These are phyloP conservation scores for Imleria badia DNA, from an alignment of 768 basidiomycete genomes.

Conservation along the genomic window DNA sequence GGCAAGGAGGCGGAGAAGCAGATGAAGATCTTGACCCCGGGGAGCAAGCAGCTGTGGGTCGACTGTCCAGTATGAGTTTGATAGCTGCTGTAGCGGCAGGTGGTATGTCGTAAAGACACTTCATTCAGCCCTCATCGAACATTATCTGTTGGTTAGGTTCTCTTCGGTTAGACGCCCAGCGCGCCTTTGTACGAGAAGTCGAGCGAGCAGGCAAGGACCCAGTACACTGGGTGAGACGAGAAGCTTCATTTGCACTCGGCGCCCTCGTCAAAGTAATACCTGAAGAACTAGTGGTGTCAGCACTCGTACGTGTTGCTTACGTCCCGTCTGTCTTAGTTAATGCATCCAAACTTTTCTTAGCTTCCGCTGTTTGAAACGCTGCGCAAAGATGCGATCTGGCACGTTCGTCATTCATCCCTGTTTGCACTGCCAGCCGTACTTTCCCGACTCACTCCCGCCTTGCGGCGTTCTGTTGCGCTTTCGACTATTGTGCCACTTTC, in stretches of 20 bases:
- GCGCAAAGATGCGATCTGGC: slow-evolving; percentile 66
- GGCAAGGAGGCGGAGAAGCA: slow-evolving; percentile 22
- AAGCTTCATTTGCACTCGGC: slow-evolving; percentile 86
- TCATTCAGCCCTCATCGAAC: slow-evolving; percentile 5
- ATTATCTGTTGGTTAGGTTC: slow-evolving; percentile 41
- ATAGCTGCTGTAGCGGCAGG: slow-evolving; percentile 85
- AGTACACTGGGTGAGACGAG: slow-evolving; percentile 77
- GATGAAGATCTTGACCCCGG: slow-evolving; percentile 43
- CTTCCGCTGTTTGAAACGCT: slow-evolving; percentile 77
- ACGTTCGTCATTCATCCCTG: slow-evolving; percentile 85
- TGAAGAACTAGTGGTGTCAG: slow-evolving; percentile 62
- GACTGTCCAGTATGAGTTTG: slow-evolving; percentile 89
- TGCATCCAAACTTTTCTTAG: slow-evolving; percentile 39
- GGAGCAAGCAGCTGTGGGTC: slow-evolving; percentile 81
- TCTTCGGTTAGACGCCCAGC: slow-evolving; percentile 53
- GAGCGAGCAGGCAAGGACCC: slow-evolving; percentile 63
- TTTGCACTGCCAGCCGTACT: slow-evolving; percentile 84
- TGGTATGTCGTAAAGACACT: slow-evolving; percentile 44
- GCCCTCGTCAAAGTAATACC: slow-evolving; percentile 86
- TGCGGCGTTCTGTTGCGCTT: slow-evolving; percentile 65
- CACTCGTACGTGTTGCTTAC: slow-evolving; percentile 49
- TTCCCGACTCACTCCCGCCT: slow-evolving; percentile 54
- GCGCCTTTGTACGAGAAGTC: slow-evolving; percentile 72
- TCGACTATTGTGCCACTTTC: slow-evolving; percentile 63
- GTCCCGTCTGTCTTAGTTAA: not conserved